Percentiles rank a stretch among this genome's conserved stretches.
phyloP scores from a whole-genome alignment of 345 rosid species.

The Lenwebbia sp. region DNA sequence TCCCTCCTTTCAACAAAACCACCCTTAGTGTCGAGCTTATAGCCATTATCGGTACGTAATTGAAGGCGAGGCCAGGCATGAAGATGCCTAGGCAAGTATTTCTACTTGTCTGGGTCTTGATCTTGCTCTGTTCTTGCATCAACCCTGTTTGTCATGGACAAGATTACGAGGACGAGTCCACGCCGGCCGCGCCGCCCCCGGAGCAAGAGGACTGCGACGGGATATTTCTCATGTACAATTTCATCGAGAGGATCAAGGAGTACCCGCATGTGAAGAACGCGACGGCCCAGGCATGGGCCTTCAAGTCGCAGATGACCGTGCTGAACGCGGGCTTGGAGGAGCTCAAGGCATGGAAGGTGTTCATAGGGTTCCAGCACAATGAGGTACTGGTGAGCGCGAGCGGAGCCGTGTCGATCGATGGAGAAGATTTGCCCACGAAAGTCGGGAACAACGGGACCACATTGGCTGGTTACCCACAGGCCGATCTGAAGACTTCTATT shows the following conservation, averaged over 20 bases:
- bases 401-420: slow-evolving; percentile 42
- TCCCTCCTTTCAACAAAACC: not conserved
- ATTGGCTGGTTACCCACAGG: slow-evolving; percentile 38
- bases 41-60: not conserved
- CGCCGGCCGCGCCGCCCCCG: slow-evolving; percentile 32
- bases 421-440: slow-evolving; percentile 42
- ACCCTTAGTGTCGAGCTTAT: not conserved
- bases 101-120: slow-evolving; percentile 1
- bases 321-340: slow-evolving; percentile 57
- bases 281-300: slow-evolving; percentile 85
- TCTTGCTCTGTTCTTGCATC: slow-evolving; percentile 3
- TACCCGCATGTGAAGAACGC: slow-evolving; percentile 64
- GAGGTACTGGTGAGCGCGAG: slow-evolving; percentile 56
- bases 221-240: slow-evolving; percentile 49
- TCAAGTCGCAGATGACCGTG: slow-evolving; percentile 44
- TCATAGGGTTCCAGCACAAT: slow-evolving; percentile 53
- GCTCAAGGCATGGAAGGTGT: slow-evolving; percentile 67
- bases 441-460: slow-evolving; percentile 65
- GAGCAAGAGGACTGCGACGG: slow-evolving; percentile 59
- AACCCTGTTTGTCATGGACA: slow-evolving; percentile 30
- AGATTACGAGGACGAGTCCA: slow-evolving; percentile 15
- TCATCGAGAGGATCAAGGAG: slow-evolving; percentile 40
- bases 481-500: slow-evolving; percentile 62
- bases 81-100: slow-evolving; percentile 18
- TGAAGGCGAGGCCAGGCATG: slow-evolving; percentile 9